A percentile compares a stretch with the other conserved stretches of the same genome.
Conservation (phyloP, 352 stramenopile genomes). For the Aphanomyces invadans region DNA sequence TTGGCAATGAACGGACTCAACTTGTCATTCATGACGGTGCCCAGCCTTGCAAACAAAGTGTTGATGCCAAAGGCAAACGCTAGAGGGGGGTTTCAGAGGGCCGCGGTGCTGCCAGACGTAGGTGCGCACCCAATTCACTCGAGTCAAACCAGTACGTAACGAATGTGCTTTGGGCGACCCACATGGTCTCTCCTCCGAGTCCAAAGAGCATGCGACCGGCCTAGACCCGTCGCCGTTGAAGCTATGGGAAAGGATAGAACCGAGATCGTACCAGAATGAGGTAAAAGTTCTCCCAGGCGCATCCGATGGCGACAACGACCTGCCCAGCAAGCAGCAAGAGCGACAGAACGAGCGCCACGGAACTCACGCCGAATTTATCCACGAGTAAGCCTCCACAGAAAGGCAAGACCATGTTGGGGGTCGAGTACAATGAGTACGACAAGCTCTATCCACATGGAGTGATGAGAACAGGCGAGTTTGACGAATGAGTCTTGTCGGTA, state of each 20-base stretch:
- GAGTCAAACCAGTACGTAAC: slow-evolving; percentile 53
- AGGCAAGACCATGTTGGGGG: slow-evolving; percentile 64
- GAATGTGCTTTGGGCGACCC: slow-evolving; percentile 46
- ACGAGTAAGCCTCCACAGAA: slow-evolving; percentile 59
- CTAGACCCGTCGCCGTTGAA: slow-evolving; percentile 44
- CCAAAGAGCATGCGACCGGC: slow-evolving; percentile 55
- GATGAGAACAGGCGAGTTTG: neutral
- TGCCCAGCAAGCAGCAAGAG: slow-evolving; percentile 32
- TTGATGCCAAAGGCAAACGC: slow-evolving; percentile 28
- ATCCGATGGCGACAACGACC: slow-evolving; percentile 41
- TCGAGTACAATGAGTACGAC: slow-evolving; percentile 61
- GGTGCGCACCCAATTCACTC: slow-evolving; percentile 32
- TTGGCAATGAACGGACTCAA: slow-evolving; percentile 19
- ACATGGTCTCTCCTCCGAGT: slow-evolving; percentile 54
- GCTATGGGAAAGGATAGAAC: slow-evolving; percentile 9
- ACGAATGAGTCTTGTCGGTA: too few species aligned
- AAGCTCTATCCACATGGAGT: slow-evolving; percentile 31
- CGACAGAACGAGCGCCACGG: slow-evolving; percentile 28
- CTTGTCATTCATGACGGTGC: slow-evolving; percentile 24
- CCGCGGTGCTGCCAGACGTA: neutral
- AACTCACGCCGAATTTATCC: slow-evolving; percentile 40
- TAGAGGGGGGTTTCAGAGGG: neutral
- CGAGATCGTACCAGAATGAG: slow-evolving; percentile 24
- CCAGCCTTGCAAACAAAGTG: slow-evolving; percentile 19
- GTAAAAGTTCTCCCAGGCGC: slow-evolving; percentile 23